These are phyloP conservation scores for Phytophthora citrophthora DNA, from an alignment of 352 stramenopile genomes.

Conservation along the genomic window DNA sequence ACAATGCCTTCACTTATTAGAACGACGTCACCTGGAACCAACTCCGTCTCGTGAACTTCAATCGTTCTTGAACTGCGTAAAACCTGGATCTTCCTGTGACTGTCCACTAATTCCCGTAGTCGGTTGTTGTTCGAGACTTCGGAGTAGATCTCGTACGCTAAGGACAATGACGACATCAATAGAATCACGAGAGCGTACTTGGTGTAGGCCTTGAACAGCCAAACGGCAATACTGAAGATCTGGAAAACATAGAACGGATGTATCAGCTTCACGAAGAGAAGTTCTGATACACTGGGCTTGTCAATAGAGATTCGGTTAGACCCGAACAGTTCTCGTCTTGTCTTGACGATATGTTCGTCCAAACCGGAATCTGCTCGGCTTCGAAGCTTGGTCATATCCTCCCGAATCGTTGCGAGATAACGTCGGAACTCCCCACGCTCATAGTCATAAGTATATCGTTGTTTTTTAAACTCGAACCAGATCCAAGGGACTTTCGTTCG, in stretches of 20 bases:
- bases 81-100: conserved; percentile 43
- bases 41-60: conserved; percentile 37
- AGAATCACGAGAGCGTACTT: conserved; percentile 56
- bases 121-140: conserved; percentile 53
- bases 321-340: conserved; percentile 46
- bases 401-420: conserved; percentile 43
- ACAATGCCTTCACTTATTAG: conserved; percentile 32
- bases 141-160: conserved; percentile 58
- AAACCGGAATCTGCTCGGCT: background rate
- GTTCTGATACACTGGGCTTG: conserved; percentile 31
- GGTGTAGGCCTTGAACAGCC: conserved; percentile 53
- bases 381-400: conserved; percentile 29
- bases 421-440: conserved; percentile 57
- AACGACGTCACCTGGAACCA: conserved; percentile 63
- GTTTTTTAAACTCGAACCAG: conserved; percentile 78
- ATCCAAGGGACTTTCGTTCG: conserved; percentile 30
- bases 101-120: conserved; percentile 48
- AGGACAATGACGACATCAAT: conserved; percentile 41
- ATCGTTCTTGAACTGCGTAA: conserved; percentile 19
- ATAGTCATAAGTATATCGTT: conserved; percentile 67
- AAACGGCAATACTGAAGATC: conserved; percentile 57
- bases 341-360: background rate
- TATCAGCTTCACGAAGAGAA: conserved; percentile 63
- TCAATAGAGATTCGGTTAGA: conserved; percentile 54
- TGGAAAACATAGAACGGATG: conserved; percentile 75